Conservation (phyloP, 129 eudicot species). For the Flaveria ramosissima region DNA sequence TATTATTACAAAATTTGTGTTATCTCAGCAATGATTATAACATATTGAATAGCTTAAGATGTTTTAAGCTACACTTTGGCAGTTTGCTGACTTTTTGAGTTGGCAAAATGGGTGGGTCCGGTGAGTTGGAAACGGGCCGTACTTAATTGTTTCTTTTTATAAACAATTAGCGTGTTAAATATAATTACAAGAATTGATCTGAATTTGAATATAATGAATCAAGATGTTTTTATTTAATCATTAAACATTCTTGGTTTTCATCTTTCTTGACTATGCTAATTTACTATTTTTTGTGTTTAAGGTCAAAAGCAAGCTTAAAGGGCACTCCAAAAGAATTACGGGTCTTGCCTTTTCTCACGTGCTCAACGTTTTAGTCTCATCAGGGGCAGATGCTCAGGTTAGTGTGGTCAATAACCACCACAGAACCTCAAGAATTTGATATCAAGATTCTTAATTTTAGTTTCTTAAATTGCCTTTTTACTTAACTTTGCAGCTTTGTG, state of each 20-base stretch:
- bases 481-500: conserved; percentile 60
- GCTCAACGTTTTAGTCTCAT: conserved; percentile 54
- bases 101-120: neutral
- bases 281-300: conserved; percentile 17
- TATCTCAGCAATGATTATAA: neutral
- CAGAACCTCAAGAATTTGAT: neutral
- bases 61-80: neutral
- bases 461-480: neutral
- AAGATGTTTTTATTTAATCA: neutral
- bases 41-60: neutral
- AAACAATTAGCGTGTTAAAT: neutral
- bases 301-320: conserved; percentile 95
- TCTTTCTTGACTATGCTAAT: conserved; percentile 12
- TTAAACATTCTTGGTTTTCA: neutral
- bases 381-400: conserved; percentile 70
- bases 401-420: conserved; percentile 30
- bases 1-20: neutral
- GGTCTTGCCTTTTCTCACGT: conserved; percentile 89
- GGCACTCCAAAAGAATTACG: conserved; percentile 70
- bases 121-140: neutral
- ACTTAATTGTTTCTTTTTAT: neutral
- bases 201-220: neutral
- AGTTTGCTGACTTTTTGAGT: neutral
- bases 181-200: neutral
- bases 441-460: conserved; percentile 16